These are phyloP conservation scores for Termitomyces sp. DNA, from an alignment of 768 basidiomycete species.

Conservation along the genomic window DNA sequence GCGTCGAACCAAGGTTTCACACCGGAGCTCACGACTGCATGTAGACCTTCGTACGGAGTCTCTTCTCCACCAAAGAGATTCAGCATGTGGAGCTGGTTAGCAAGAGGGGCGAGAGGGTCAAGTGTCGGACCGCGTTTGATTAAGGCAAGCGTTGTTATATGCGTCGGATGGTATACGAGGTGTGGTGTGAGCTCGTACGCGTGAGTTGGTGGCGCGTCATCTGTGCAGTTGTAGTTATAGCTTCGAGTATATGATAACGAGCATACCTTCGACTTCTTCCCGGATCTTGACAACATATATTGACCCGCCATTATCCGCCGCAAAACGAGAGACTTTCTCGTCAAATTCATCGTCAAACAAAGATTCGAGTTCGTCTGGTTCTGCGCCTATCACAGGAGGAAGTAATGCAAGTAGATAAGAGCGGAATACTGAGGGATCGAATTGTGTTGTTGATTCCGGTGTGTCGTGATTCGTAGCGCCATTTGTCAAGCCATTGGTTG, in stretches of 20 bases:
- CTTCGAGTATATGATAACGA: conserved; percentile 1
- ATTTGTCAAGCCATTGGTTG: conserved; percentile 23
- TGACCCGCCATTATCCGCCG: conserved; percentile 69
- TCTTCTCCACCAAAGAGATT: conserved; percentile 88
- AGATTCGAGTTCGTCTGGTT: conserved; percentile 56
- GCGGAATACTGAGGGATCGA: conserved; percentile 69
- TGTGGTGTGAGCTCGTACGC: conserved; percentile 67
- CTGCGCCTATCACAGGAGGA: conserved; percentile 79
- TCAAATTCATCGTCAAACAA: conserved; percentile 73
- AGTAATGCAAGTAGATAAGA: conserved; percentile 69
- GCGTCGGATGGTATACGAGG: conserved; percentile 74
- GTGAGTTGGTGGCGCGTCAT: conserved; percentile 62
- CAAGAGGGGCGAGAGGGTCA: conserved; percentile 75
- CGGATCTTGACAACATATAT: conserved; percentile 80
- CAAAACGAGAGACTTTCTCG: conserved; percentile 73
- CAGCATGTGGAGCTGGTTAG: conserved; percentile 85
- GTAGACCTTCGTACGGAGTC: conserved; percentile 92
- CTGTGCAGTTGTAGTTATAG: conserved; percentile 30
- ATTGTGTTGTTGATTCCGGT: conserved; percentile 32
- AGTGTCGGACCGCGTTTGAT: conserved; percentile 89
- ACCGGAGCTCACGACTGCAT: conserved; percentile 91
- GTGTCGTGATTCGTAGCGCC: conserved; percentile 23
- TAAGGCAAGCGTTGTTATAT: conserved; percentile 85
- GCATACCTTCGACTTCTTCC: conserved; percentile 70
- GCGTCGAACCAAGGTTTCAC: conserved; percentile 99